These are phyloP conservation scores for Naganishia vaughanmartiniae DNA, from an alignment of 768 basidiomycete genomes.

Conservation along the genomic window DNA sequence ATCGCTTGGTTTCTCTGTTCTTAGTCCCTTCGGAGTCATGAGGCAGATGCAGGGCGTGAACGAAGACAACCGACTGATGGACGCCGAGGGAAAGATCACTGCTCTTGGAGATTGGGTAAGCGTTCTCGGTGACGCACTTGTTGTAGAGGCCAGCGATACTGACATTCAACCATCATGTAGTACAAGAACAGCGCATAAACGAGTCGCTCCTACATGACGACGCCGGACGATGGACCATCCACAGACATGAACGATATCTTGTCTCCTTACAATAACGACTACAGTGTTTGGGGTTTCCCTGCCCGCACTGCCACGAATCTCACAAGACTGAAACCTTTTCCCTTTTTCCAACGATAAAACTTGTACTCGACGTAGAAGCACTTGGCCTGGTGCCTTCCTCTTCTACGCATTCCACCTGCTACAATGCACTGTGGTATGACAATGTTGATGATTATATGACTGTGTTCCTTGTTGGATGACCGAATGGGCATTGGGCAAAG, in stretches of 20 bases:
- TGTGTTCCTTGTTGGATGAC: no score
- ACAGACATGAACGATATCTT: not conserved
- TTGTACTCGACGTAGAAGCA: not conserved
- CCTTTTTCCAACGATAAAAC: not conserved
- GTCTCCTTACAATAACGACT: not conserved
- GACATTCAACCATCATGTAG: not conserved
- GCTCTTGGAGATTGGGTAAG: slow-evolving; percentile 49
- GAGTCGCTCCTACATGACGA: not conserved
- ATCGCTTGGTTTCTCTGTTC: not conserved
- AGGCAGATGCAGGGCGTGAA: slow-evolving; percentile 51
- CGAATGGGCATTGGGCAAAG: no score
- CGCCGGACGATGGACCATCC: not conserved
- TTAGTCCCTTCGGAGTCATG: slow-evolving; percentile 44
- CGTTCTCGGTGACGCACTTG: not conserved
- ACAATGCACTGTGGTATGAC: not conserved
- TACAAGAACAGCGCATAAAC: not conserved
- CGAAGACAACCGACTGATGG: slow-evolving; percentile 49
- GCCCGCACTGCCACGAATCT: not conserved
- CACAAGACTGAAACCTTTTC: not conserved
- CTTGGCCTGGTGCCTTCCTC: not conserved
- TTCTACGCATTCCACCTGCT: not conserved
- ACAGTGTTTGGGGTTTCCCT: not conserved
- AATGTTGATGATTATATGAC: not conserved
- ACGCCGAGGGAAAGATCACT: slow-evolving; percentile 46
- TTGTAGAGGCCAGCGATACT: not conserved